Evolutionary conservation across 108 stramenopile genomes (phyloP).

Genomic region (Conticribra guillardii): DNA sequence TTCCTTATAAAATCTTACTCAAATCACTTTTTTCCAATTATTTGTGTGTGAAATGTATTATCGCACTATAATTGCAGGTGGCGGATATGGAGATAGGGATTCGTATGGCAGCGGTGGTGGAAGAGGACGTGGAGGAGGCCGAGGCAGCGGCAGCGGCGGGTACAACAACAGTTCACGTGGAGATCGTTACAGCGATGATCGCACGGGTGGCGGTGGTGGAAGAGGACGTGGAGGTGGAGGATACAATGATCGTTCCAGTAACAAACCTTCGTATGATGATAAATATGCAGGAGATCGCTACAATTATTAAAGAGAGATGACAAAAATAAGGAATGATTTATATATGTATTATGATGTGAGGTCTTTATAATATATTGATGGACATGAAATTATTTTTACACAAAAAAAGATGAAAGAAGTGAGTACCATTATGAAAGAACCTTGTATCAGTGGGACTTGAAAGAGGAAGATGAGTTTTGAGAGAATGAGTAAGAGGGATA

Average conservation of each 20-base stretch:
- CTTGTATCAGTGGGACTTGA: too few species aligned
- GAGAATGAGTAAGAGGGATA: too few species aligned
- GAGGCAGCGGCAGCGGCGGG: constrained; percentile 13
- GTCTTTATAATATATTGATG: too few species aligned
- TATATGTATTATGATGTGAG: too few species aligned
- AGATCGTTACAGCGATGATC: background rate
- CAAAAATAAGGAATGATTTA: too few species aligned
- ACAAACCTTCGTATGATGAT: constrained; percentile 24
- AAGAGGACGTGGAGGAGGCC: constrained; percentile 2
- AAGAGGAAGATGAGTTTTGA: too few species aligned
- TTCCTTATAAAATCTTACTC: too few species aligned
- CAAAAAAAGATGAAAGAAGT: too few species aligned
- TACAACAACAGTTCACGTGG: background rate
- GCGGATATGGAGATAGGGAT: background rate
- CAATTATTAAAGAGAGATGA: constrained; percentile 39
- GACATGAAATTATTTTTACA: too few species aligned
- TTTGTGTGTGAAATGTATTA: too few species aligned
- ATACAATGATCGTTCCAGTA: constrained; percentile 11
- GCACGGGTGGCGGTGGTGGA: background rate
- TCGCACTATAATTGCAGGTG: background rate
- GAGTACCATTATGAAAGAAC: too few species aligned
- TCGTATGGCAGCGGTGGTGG: constrained; percentile 12
- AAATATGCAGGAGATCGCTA: constrained; percentile 45
- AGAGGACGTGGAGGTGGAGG: constrained; percentile 18
- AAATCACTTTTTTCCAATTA: too few species aligned